Evolutionary conservation across 1,284 basidiomycete genomes (phyloP).

Genomic region (Leccinum subrobustum): DNA sequence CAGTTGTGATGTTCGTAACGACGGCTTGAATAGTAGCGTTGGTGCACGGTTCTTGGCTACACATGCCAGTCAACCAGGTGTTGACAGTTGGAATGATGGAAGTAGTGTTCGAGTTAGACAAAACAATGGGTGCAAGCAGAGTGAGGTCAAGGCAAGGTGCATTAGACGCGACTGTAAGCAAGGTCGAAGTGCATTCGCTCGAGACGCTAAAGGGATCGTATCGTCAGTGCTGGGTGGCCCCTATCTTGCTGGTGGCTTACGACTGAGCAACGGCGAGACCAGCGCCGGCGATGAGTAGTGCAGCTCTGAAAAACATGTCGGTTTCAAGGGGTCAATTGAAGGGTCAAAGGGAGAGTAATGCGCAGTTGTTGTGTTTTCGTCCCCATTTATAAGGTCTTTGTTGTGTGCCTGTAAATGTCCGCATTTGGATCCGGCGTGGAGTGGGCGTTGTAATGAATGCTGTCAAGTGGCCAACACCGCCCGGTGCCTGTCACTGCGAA

Average conservation of each 20-base stretch:
- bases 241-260: conserved; percentile 33
- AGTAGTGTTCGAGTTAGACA: conserved; percentile 34
- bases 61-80: conserved; percentile 57
- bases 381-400: not conserved
- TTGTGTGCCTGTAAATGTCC: not conserved
- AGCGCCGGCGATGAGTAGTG: conserved; percentile 37
- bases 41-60: conserved; percentile 52
- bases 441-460: not conserved
- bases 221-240: conserved; percentile 13
- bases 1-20: conserved; percentile 41
- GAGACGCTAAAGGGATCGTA: conserved; percentile 8
- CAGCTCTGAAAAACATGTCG: conserved; percentile 31
- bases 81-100: conserved; percentile 55
- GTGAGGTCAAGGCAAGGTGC: conserved; percentile 53
- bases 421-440: not conserved
- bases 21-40: conserved; percentile 51
- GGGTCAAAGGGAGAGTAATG: not conserved
- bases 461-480: not conserved
- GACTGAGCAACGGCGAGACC: conserved; percentile 45
- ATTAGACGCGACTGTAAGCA: conserved; percentile 43
- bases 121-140: conserved; percentile 44
- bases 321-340: not conserved
- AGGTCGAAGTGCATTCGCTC: conserved; percentile 34
- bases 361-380: not conserved
- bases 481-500: not conserved